phyloP scores from a whole-genome alignment of 2,329 filamentous ascomycete genomes.

The Cladosporium sphaerospermum region DNA sequence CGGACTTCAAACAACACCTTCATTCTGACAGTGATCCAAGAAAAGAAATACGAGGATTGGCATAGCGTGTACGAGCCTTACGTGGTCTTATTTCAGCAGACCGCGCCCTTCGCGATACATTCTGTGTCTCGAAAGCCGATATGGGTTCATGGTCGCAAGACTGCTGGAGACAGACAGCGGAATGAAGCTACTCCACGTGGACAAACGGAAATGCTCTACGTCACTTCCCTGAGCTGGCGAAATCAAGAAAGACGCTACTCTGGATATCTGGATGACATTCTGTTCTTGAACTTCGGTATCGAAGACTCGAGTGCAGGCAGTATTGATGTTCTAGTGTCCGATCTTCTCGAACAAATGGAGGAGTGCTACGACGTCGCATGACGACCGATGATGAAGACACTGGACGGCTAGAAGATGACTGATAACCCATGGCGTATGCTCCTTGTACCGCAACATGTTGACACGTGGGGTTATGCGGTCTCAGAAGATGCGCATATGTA shows the following conservation, averaged over 20 bases:
- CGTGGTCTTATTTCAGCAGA: slow-evolving; percentile 45
- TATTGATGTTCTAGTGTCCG: neutral
- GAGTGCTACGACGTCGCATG: too few species aligned
- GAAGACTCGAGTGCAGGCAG: neutral
- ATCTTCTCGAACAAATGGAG: neutral
- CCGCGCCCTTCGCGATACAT: slow-evolving; percentile 46
- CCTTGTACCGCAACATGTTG: too few species aligned
- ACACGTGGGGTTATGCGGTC: too few species aligned
- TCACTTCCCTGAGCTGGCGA: slow-evolving; percentile 54
- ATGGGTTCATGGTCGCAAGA: slow-evolving; percentile 50
- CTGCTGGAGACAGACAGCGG: neutral
- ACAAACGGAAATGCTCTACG: slow-evolving; percentile 51
- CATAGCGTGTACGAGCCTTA: slow-evolving; percentile 53
- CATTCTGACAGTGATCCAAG: slow-evolving; percentile 50
- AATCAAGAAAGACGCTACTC: slow-evolving; percentile 43
- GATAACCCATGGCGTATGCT: too few species aligned
- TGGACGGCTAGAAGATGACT: too few species aligned
- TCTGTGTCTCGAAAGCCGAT: slow-evolving; percentile 46
- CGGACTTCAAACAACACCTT: slow-evolving; percentile 46
- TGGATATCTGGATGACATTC: slow-evolving; percentile 50
- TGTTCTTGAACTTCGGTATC: slow-evolving; percentile 52
- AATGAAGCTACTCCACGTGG: slow-evolving; percentile 10
- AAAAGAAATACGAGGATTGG: slow-evolving; percentile 43
- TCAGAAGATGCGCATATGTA: too few species aligned
- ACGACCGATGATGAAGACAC: too few species aligned